Percentiles rank a stretch among this genome's conserved stretches.
phyloP scores from a whole-genome alignment of 2,329 filamentous ascomycete genomes.

The Ramularia collo-cygni region DNA sequence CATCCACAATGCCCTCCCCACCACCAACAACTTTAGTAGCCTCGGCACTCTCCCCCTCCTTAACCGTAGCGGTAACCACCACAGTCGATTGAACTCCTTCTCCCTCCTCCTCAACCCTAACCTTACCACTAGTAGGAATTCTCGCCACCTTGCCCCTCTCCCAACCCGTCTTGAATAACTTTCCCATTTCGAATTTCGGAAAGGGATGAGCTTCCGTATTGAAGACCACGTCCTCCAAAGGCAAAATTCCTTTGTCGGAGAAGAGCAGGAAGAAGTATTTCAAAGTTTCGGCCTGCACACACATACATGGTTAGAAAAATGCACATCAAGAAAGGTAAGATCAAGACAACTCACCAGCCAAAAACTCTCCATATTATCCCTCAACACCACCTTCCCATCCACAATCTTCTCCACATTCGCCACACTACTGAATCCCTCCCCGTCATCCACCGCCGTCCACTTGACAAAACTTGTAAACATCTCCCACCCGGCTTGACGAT shows the following conservation, averaged over 20 bases:
- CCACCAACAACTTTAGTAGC: no score
- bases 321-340: neutral
- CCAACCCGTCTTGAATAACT: conserved; percentile 76
- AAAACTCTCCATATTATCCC: conserved; percentile 98
- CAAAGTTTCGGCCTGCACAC: conserved; percentile 73
- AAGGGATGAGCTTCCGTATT: conserved; percentile 95
- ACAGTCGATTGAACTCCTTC: neutral
- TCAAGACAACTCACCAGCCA: conserved; percentile 84
- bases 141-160: conserved; percentile 53
- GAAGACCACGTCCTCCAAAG: conserved; percentile 79
- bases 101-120: neutral
- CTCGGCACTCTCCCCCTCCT: conserved; percentile 1
- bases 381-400: conserved; percentile 51
- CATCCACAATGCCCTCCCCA: no score
- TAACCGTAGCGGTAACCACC: conserved; percentile 1
- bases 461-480: conserved; percentile 93
- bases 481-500: conserved; percentile 96
- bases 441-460: conserved; percentile 71
- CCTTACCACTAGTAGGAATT: conserved; percentile 1
- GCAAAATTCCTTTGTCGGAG: conserved; percentile 72
- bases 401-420: conserved; percentile 60
- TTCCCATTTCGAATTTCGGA: conserved; percentile 75
- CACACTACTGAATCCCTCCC: conserved; percentile 76
- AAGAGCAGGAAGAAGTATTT: conserved; percentile 98
- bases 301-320: no score